These are phyloP conservation scores for Backusella sp. DNA, from an alignment of 192 early-diverging fungal species.

Conservation along the genomic window DNA sequence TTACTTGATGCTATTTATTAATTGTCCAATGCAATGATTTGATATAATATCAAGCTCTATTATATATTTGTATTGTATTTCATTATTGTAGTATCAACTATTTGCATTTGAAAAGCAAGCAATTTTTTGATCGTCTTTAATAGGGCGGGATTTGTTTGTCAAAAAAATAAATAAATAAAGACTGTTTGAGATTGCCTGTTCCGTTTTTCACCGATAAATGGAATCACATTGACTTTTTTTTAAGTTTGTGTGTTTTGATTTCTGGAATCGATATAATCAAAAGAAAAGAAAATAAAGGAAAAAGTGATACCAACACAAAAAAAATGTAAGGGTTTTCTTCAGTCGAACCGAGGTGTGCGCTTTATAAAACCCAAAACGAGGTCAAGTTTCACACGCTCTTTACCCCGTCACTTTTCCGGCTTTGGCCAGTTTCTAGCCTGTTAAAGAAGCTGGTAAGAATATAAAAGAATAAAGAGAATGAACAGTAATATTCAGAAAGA, in stretches of 20 bases:
- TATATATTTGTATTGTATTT: neutral
- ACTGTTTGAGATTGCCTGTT: neutral
- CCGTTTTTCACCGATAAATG: neutral
- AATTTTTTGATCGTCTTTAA: neutral
- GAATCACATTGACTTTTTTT: neutral
- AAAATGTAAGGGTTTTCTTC: neutral
- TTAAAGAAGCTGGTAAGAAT: neutral
- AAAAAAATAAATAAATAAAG: neutral
- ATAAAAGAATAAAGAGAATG: neutral
- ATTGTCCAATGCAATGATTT: neutral
- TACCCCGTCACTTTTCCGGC: neutral
- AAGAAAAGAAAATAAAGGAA: neutral
- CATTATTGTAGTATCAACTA: neutral
- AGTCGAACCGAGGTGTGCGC: neutral
- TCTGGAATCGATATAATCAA: neutral
- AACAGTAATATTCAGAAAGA: neutral
- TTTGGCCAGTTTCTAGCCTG: neutral
- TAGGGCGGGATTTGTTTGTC: neutral
- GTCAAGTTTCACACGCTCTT: neutral
- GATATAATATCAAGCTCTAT: neutral
- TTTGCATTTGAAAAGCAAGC: neutral
- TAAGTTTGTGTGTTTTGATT: neutral
- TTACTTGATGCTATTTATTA: neutral
- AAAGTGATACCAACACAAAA: neutral
- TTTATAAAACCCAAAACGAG: neutral